phyloP scores from a whole-genome alignment of 1,139 yeast genomes.

The Taiozyma sp. region DNA sequence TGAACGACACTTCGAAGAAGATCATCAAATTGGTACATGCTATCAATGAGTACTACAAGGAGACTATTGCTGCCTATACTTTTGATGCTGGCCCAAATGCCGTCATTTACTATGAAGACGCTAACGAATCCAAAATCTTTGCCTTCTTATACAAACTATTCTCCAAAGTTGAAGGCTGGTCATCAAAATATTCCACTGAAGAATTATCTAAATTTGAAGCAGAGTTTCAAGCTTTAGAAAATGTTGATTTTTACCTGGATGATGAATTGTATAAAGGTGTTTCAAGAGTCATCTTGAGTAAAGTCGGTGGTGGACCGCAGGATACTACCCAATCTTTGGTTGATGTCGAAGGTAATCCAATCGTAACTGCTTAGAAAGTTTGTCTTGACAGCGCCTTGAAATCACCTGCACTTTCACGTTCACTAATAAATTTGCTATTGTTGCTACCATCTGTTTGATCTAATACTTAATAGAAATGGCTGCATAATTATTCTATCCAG shows the following conservation, averaged over 20 bases:
- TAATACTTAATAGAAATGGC: background rate
- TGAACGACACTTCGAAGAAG: slow-evolving; percentile 91
- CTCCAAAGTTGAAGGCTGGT: slow-evolving; percentile 69
- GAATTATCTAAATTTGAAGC: slow-evolving; percentile 25
- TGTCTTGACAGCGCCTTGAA: no score
- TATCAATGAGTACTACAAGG: slow-evolving; percentile 64
- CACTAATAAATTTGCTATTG: background rate
- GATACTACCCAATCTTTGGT: slow-evolving; percentile 49
- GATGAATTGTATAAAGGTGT: slow-evolving; percentile 63
- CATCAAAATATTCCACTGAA: slow-evolving; percentile 30
- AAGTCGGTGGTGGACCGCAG: slow-evolving; percentile 86
- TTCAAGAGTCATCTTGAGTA: slow-evolving; percentile 74
- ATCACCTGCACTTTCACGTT: background rate
- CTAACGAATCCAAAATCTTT: slow-evolving; percentile 65
- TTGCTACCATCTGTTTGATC: background rate
- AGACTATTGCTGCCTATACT: slow-evolving; percentile 86
- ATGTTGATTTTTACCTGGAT: slow-evolving; percentile 38
- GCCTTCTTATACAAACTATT: slow-evolving; percentile 55
- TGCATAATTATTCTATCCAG: background rate
- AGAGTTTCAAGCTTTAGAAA: slow-evolving; percentile 35
- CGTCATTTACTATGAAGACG: slow-evolving; percentile 79
- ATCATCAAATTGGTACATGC: slow-evolving; percentile 79
- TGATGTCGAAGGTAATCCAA: slow-evolving; percentile 43
- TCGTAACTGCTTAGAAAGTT: background rate
- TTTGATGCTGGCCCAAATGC: slow-evolving; percentile 99